A percentile compares a stretch with the other conserved stretches of the same genome.
Evolutionary conservation across 2,329 filamentous ascomycete species (phyloP).

Genomic region (Cryphonectria carpinicola): DNA sequence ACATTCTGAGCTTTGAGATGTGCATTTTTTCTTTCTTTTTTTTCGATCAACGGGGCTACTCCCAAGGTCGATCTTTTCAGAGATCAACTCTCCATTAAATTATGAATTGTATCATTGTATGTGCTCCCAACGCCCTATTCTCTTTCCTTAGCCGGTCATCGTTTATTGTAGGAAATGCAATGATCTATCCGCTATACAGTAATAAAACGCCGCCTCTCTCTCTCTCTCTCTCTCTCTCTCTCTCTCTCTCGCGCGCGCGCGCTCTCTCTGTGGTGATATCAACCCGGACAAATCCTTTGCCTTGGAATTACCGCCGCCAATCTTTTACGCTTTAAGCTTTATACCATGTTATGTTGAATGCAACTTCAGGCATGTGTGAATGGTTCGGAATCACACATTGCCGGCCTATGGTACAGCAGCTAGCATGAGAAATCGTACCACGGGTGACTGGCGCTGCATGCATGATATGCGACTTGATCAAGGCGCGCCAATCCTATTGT

Average conservation of each 20-base stretch:
- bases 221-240: background rate
- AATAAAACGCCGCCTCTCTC: background rate
- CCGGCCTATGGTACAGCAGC: background rate
- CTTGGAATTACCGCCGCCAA: background rate
- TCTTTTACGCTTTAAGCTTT: background rate
- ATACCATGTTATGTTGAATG: background rate
- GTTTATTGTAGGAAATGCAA: background rate
- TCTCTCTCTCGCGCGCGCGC: too few relatives aligned
- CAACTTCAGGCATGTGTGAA: background rate
- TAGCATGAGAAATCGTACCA: background rate
- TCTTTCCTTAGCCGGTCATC: background rate
- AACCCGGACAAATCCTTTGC: background rate
- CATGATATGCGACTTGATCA: background rate
- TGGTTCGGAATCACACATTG: background rate
- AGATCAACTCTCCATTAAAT: conserved; percentile 19
- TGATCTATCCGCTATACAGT: background rate
- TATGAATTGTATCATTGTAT: conserved; percentile 30
- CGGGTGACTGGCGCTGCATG: conserved; percentile 2
- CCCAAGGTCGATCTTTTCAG: conserved; percentile 3
- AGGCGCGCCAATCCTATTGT: conserved; percentile 1
- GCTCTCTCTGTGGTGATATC: background rate
- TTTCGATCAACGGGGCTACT: background rate
- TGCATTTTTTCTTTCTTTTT: too few relatives aligned
- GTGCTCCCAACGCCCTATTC: conserved; percentile 18
- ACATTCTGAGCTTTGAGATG: conserved; percentile 69